These are phyloP conservation scores for Coprinellus micaceus DNA, from an alignment of 768 basidiomycete species.

Conservation along the genomic window DNA sequence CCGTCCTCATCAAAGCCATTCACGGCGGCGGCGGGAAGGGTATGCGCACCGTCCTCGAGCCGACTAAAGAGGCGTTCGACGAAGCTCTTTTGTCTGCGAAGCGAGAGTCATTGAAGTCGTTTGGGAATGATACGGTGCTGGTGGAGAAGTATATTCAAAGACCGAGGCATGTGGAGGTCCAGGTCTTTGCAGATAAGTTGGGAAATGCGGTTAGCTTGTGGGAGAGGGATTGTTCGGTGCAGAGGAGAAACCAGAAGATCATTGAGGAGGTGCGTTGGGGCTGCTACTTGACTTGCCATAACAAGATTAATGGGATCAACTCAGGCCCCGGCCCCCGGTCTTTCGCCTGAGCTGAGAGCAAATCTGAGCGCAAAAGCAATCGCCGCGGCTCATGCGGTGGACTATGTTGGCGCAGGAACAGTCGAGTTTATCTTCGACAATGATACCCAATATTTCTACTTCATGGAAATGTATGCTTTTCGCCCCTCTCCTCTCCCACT, in stretches of 20 bases:
- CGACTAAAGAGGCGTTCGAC: slow-evolving; percentile 62
- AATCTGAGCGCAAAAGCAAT: slow-evolving; percentile 85
- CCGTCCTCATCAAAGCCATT: slow-evolving; percentile 94
- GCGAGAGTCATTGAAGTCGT: slow-evolving; percentile 83
- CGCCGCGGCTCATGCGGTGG: slow-evolving; percentile 88
- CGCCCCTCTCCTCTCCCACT: neutral
- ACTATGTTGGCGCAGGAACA: slow-evolving; percentile 88
- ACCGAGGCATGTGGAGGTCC: slow-evolving; percentile 91
- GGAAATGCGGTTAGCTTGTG: slow-evolving; percentile 91
- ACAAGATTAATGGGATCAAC: neutral
- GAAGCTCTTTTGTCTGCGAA: slow-evolving; percentile 85
- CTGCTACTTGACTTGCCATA: neutral
- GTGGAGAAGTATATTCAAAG: slow-evolving; percentile 86
- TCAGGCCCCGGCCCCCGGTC: slow-evolving; percentile 87
- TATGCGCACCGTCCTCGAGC: slow-evolving; percentile 73
- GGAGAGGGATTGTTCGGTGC: slow-evolving; percentile 93
- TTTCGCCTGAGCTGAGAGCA: slow-evolving; percentile 72
- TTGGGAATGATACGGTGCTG: slow-evolving; percentile 82
- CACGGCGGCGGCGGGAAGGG: slow-evolving; percentile 96
- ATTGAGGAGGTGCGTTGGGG: slow-evolving; percentile 70
- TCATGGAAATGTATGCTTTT: slow-evolving; percentile 87
- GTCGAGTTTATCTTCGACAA: slow-evolving; percentile 98
- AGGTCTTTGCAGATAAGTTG: slow-evolving; percentile 82
- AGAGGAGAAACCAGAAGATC: slow-evolving; percentile 92
- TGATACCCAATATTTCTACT: slow-evolving; percentile 81